Evolutionary conservation across 345 rosid species (phyloP).

Genomic region (Raphanus sativus): DNA sequence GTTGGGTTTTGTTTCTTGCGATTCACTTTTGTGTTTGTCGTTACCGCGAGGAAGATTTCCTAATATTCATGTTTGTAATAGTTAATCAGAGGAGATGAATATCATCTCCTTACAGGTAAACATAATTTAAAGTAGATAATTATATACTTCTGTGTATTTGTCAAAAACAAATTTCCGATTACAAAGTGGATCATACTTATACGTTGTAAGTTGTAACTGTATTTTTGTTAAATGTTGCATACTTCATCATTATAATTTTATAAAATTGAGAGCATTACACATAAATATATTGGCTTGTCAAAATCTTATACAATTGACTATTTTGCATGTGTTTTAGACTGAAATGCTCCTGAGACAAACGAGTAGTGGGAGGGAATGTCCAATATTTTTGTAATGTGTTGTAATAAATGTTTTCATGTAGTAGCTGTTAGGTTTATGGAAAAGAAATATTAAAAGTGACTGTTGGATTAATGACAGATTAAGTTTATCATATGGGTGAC

Average conservation of each 20-base stretch:
- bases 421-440: too few relatives aligned
- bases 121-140: background rate
- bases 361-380: too few relatives aligned
- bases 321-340: too few relatives aligned
- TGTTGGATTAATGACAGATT: too few relatives aligned
- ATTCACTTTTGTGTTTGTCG: background rate
- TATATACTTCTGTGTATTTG: background rate
- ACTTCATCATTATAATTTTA: background rate
- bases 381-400: too few relatives aligned
- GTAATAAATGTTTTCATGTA: too few relatives aligned
- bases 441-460: too few relatives aligned
- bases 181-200: too few relatives aligned
- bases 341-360: too few relatives aligned
- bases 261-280: background rate
- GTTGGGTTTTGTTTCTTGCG: constrained; percentile 11
- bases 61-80: background rate
- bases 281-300: too few relatives aligned
- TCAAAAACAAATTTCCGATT: background rate
- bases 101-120: background rate
- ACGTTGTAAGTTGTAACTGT: background rate
- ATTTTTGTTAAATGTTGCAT: background rate
- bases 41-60: constrained; percentile 15
- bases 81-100: background rate
- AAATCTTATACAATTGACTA: too few relatives aligned
- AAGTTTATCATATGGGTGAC: too few relatives aligned